These are phyloP conservation scores for Telopea speciosissima DNA, from an alignment of 177 flowering plant species.

Conservation along the genomic window DNA sequence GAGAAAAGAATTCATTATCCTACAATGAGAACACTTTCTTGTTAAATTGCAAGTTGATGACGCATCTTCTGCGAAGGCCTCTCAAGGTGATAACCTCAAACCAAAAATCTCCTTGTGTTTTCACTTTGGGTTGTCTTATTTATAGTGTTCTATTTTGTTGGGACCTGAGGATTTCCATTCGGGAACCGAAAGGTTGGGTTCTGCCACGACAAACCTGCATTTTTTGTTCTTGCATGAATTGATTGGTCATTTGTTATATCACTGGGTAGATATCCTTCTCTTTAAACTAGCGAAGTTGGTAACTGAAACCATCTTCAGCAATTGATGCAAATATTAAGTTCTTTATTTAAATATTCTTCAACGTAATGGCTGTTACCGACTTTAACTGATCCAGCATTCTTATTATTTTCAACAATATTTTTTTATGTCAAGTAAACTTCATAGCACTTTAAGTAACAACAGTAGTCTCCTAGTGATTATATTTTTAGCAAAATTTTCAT, in stretches of 20 bases:
- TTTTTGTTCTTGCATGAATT: neutral
- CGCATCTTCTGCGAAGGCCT: conserved; percentile 77
- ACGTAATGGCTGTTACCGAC: no score
- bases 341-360: no score
- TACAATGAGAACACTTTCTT: conserved; percentile 96
- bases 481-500: neutral
- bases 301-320: neutral
- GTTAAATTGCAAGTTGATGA: conserved; percentile 87
- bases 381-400: no score
- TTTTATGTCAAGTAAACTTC: neutral
- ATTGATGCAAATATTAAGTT: no score
- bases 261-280: neutral
- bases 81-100: conserved; percentile 60
- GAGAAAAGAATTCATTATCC: conserved; percentile 92
- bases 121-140: neutral
- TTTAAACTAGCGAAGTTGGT: neutral
- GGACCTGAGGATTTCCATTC: neutral
- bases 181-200: neutral
- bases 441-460: neutral
- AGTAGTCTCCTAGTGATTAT: neutral
- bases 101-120: neutral
- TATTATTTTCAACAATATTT: neutral
- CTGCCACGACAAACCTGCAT: neutral
- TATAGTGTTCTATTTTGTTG: neutral
- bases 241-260: neutral